Percentiles rank a stretch among this genome's conserved stretches.
These are phyloP conservation scores for Solanum bukasovii DNA, from an alignment of 257 asterid genomes.

Conservation along the genomic window DNA sequence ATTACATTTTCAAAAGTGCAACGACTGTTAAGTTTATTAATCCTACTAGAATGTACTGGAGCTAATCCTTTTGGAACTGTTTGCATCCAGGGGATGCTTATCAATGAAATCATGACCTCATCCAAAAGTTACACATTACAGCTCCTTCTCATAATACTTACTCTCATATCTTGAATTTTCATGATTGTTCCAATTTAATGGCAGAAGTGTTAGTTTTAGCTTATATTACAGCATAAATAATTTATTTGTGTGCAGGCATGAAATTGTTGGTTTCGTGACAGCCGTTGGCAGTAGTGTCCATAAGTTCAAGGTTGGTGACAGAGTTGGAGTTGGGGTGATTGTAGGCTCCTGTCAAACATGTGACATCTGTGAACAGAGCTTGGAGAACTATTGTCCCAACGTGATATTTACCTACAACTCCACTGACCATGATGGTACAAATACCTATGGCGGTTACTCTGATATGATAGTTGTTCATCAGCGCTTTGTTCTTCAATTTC, in stretches of 20 bases:
- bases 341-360: slow-evolving; percentile 50
- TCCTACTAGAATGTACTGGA: background rate
- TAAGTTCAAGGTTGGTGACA: slow-evolving; percentile 41
- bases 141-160: background rate
- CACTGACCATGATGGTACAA: slow-evolving; percentile 34
- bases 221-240: background rate
- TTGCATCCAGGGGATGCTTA: background rate
- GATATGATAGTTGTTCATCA: slow-evolving; percentile 44
- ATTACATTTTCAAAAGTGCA: background rate
- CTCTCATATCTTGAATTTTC: background rate
- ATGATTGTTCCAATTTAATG: background rate
- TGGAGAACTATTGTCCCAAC: slow-evolving; percentile 51
- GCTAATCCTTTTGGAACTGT: background rate
- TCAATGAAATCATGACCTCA: too few relatives aligned
- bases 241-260: slow-evolving; percentile 35
- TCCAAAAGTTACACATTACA: background rate
- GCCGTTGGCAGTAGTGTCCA: slow-evolving; percentile 34
- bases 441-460: slow-evolving; percentile 60
- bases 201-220: background rate
- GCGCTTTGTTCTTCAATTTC: slow-evolving; percentile 38
- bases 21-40: background rate
- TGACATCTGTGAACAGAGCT: slow-evolving; percentile 32
- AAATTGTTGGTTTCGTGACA: slow-evolving; percentile 52
- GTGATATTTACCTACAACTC: slow-evolving; percentile 30
- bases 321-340: slow-evolving; percentile 60